Base-by-base conservation (phyloP, 2,329 filamentous ascomycete genomes). In the Colletotrichum sp. region DNA sequence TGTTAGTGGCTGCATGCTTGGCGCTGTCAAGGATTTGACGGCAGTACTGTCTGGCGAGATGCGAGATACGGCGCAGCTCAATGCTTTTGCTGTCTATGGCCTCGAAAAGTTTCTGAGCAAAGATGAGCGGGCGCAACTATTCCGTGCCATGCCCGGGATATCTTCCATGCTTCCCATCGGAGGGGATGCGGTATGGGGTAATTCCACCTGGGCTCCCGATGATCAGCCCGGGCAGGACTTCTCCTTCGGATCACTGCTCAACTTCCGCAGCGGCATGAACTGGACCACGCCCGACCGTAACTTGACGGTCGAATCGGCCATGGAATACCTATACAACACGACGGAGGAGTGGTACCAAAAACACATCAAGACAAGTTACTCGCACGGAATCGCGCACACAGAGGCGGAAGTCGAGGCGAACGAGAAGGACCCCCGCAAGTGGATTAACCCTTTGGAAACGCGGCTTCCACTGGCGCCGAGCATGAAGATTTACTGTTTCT, bases 401-500 rank as follows among this genome's bases (percentile, higher is more conserved):
- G 88, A 87, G 8, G 90, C 90, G 12, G 94, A 98, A 84, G 95
- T 99, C 1, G 94, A 98, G 81, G 92, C 90, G 68, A 97, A 97
- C 82, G 93, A 96, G 80, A 85, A 92, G n/a, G 90, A 95, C 78
- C 92, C 91, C 3, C 89, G 87, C 66, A 99, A 98, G 83, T 99
- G 97, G 97, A 92, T 98, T 77, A 99, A 99, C 82, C 97, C 97
- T 0, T 91, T 99, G 1, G 96, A 99, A 84, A 95, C 95, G 0
- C 91, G 96, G 3, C 89, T 99, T 0, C 97, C 97, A 0, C 89
- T 95, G 24, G 96, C 97, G 2, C 96, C 97, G 0, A 95, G 92
- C 81, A 88, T 99, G 81, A 98, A 98, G 83, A 95, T 99, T 15
- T 99, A 96, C 86, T 99, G 97, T 86, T 99, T 99, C 87, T 99